Percentiles rank a stretch among this genome's conserved stretches.
Evolutionary conservation across 176 grass and related monocot genomes (phyloP).

Genomic region (Zoysia japonica): DNA sequence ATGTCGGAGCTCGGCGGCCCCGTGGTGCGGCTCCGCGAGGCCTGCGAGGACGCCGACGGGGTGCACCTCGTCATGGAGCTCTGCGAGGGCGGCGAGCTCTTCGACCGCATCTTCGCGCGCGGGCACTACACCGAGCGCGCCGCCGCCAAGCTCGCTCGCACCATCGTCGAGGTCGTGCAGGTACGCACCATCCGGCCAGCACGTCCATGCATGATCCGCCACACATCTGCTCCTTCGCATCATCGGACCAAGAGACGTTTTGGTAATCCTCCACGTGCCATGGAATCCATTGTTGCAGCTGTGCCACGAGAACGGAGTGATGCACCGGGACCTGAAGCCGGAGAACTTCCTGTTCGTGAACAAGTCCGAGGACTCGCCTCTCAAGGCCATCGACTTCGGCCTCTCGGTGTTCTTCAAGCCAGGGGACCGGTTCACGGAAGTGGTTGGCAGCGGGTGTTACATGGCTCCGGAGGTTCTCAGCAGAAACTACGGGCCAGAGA

Average conservation of each 20-base stretch:
- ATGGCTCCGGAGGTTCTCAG: slow-evolving; percentile 87
- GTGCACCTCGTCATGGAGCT: slow-evolving; percentile 77
- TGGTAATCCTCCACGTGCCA: not conserved
- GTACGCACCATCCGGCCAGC: not conserved
- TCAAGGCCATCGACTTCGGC: slow-evolving; percentile 78
- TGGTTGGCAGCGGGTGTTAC: slow-evolving; percentile 82
- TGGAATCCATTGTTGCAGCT: slow-evolving; percentile 21
- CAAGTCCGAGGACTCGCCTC: slow-evolving; percentile 51
- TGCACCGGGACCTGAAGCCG: slow-evolving; percentile 74
- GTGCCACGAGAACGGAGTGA: slow-evolving; percentile 62
- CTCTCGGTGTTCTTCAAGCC: slow-evolving; percentile 71
- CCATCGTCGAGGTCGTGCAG: slow-evolving; percentile 77
- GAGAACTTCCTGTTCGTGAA: slow-evolving; percentile 73
- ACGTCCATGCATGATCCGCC: not conserved
- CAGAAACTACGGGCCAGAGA: slow-evolving; percentile 71
- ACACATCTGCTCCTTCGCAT: not conserved
- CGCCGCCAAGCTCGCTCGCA: slow-evolving; percentile 60
- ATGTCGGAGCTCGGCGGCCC: slow-evolving; percentile 38
- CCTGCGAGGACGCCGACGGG: slow-evolving; percentile 61
- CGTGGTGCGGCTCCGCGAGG: slow-evolving; percentile 56
- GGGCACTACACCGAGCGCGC: slow-evolving; percentile 68
- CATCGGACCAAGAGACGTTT: not conserved
- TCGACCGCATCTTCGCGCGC: slow-evolving; percentile 64
- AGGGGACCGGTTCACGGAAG: slow-evolving; percentile 66
- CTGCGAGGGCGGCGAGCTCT: slow-evolving; percentile 74